phyloP scores from a whole-genome alignment of 257 asterid species.

The Scutellaria minor region DNA sequence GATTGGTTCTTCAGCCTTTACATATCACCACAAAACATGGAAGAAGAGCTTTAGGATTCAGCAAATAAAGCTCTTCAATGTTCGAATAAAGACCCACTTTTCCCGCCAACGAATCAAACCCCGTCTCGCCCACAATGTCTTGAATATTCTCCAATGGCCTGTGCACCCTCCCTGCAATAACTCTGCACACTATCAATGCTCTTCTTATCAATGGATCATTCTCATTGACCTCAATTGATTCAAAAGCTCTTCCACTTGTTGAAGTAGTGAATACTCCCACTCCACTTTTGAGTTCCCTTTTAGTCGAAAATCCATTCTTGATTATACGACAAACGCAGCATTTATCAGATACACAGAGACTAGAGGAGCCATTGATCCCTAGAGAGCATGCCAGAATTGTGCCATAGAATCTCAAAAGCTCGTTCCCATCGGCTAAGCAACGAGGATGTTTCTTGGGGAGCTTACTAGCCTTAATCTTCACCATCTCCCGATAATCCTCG shows the following conservation, averaged over 20 bases:
- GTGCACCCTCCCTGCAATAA: slow-evolving; percentile 93
- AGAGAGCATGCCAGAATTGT: slow-evolving; percentile 76
- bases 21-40: slow-evolving; percentile 93
- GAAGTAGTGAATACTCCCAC: slow-evolving; percentile 88
- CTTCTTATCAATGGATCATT: slow-evolving; percentile 48
- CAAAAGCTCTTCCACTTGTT: slow-evolving; percentile 85
- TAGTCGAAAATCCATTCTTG: slow-evolving; percentile 67
- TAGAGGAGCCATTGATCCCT: slow-evolving; percentile 67
- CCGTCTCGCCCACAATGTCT: slow-evolving; percentile 70
- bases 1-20: slow-evolving; percentile 45
- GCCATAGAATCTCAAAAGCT: slow-evolving; percentile 77
- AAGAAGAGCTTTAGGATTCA: slow-evolving; percentile 80
- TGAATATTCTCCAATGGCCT: slow-evolving; percentile 78
- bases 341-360: slow-evolving; percentile 69
- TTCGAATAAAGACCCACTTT: slow-evolving; percentile 86
- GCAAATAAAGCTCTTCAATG: slow-evolving; percentile 94
- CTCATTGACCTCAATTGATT: slow-evolving; percentile 47
- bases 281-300: slow-evolving; percentile 58
- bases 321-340: slow-evolving; percentile 80
- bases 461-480: slow-evolving; percentile 70
- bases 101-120: slow-evolving; percentile 90
- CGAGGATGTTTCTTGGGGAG: slow-evolving; percentile 89
- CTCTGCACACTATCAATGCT: slow-evolving; percentile 86
- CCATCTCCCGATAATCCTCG: slow-evolving; percentile 78
- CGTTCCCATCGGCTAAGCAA: slow-evolving; percentile 91